Conservation (phyloP, 78 protist genomes). For the Speleostelium caveatum region DNA sequence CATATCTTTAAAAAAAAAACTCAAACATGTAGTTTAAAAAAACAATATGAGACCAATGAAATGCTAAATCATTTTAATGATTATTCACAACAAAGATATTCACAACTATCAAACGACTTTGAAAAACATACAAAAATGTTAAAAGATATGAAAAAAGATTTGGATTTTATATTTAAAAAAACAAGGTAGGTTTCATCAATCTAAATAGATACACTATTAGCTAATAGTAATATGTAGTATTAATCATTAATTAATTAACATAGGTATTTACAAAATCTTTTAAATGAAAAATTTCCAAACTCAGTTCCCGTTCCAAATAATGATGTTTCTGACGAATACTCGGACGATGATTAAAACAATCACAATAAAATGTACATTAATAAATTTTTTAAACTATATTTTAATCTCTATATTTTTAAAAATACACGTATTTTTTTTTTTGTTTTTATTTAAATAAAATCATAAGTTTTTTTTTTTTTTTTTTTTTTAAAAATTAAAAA, state of each 20-base stretch:
- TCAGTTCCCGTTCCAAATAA: not conserved
- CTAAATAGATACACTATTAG: not conserved
- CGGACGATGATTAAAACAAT: slow-evolving; percentile 3
- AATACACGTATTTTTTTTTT: too few species aligned
- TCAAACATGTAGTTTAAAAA: slow-evolving; percentile 65
- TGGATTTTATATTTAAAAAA: slow-evolving; percentile 61
- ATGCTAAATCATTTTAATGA: slow-evolving; percentile 67
- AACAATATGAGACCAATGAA: slow-evolving; percentile 73
- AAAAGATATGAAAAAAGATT: slow-evolving; percentile 79
- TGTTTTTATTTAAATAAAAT: too few species aligned
- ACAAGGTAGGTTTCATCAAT: slow-evolving; percentile 27
- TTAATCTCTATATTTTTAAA: not conserved
- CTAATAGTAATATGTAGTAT: not conserved
- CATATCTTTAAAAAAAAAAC: not conserved
- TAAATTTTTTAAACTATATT: not conserved
- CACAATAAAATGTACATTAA: not conserved
- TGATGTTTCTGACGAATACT: not conserved
- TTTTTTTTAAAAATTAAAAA: too few species aligned
- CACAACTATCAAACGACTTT: slow-evolving; percentile 36
- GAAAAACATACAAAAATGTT: slow-evolving; percentile 80
- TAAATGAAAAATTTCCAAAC: slow-evolving; percentile 69
- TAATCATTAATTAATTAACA: not conserved
- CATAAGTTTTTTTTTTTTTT: not conserved
- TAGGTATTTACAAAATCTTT: slow-evolving; percentile 35
- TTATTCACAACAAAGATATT: slow-evolving; percentile 43